These are phyloP conservation scores for Solanum appendiculatum DNA, from an alignment of 257 asterid species.

Conservation along the genomic window DNA sequence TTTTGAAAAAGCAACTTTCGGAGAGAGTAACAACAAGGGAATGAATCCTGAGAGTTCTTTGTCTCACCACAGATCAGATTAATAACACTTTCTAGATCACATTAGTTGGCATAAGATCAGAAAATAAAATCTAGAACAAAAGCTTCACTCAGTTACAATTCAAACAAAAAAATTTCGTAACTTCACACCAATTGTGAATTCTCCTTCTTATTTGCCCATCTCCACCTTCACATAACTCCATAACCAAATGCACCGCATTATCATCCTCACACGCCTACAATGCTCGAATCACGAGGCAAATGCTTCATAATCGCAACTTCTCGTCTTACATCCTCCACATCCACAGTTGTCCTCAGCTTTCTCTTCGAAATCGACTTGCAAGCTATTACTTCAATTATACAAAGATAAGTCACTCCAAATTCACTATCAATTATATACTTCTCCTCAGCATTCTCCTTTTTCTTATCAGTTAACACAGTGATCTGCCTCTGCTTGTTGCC, in stretches of 20 bases:
- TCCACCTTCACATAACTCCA: conserved; percentile 93
- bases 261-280: conserved; percentile 96
- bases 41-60: background rate
- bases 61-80: background rate
- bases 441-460: conserved; percentile 66
- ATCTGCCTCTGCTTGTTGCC: conserved; percentile 27
- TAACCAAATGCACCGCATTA: conserved; percentile 83
- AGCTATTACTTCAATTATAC: conserved; percentile 60
- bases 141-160: background rate
- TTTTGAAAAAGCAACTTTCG: background rate
- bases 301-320: conserved; percentile 96
- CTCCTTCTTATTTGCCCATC: conserved; percentile 87
- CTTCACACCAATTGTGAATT: conserved; percentile 28
- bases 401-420: conserved; percentile 82
- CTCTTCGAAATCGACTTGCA: conserved; percentile 94
- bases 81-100: no score
- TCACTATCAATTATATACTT: conserved; percentile 61
- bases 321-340: conserved; percentile 85
- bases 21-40: background rate
- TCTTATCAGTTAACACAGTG: conserved; percentile 46
- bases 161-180: background rate
- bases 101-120: no score
- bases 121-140: background rate
- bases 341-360: conserved; percentile 84
- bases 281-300: conserved; percentile 66